Conservation (phyloP, 768 basidiomycete genomes). For the Clavulina sp. region DNA sequence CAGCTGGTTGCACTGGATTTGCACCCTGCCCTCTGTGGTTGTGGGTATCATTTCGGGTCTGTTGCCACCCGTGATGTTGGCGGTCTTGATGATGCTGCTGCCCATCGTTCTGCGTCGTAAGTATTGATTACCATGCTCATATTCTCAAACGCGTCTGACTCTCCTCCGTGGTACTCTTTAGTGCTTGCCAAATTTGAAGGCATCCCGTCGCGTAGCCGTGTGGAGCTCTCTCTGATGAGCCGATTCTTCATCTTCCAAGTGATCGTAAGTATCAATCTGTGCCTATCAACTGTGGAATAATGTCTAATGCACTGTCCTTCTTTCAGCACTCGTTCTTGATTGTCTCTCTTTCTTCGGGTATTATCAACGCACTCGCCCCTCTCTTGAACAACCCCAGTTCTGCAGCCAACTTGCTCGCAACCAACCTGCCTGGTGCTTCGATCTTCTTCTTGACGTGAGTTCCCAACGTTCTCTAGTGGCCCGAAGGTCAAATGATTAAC, state of each 20-base stretch:
- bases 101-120: conserved; percentile 53
- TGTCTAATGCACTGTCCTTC: not conserved
- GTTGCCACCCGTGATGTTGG: conserved; percentile 70
- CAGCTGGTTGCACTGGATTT: conserved; percentile 72
- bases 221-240: conserved; percentile 85
- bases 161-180: conserved; percentile 3
- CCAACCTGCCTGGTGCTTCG: conserved; percentile 62
- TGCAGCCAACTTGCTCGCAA: conserved; percentile 53
- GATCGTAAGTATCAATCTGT: conserved; percentile 36
- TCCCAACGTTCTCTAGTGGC: conserved; percentile 18
- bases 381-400: conserved; percentile 52
- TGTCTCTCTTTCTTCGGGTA: conserved; percentile 69
- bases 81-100: conserved; percentile 80
- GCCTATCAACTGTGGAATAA: not conserved
- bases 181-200: conserved; percentile 76
- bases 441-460: conserved; percentile 71
- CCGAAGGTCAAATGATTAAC: conserved; percentile 16
- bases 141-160: not conserved
- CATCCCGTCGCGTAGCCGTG: conserved; percentile 61
- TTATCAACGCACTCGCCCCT: conserved; percentile 48
- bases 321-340: conserved; percentile 86
- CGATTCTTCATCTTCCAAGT: conserved; percentile 88
- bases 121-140: conserved; percentile 9
- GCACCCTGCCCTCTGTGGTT: conserved; percentile 39
- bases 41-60: conserved; percentile 81